phyloP scores from a whole-genome alignment of 2,329 filamentous ascomycete species.

The Pseudogymnoascus sp. region DNA sequence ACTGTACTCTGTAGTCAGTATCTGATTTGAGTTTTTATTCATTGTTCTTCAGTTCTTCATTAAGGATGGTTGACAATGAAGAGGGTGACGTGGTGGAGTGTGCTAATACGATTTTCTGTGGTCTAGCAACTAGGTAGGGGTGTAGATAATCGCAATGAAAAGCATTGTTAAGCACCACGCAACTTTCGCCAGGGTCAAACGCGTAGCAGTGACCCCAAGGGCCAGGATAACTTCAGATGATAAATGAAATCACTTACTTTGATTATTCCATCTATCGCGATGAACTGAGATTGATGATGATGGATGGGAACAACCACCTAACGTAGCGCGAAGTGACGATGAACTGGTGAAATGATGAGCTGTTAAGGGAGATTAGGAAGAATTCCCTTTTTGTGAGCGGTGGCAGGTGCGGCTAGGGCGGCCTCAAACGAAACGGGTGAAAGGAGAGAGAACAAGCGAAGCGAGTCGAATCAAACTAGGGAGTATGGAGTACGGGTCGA shows the following conservation, averaged over 20 bases:
- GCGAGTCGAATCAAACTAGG: neutral
- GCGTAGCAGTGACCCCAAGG: neutral
- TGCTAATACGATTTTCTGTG: neutral
- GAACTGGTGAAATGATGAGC: neutral
- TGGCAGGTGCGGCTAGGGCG: neutral
- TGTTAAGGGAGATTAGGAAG: neutral
- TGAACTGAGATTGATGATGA: neutral
- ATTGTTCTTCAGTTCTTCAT: neutral
- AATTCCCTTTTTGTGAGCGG: neutral
- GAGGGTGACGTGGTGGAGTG: neutral
- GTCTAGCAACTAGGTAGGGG: constrained; percentile 1
- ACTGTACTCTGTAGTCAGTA: neutral
- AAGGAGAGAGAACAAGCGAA: neutral
- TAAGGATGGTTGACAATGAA: neutral
- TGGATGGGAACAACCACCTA: neutral
- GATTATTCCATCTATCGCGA: neutral
- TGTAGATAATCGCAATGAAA: neutral
- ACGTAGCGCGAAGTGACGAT: neutral
- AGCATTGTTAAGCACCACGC: neutral
- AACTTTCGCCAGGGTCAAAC: neutral
- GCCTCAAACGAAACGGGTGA: neutral
- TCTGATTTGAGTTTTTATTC: neutral
- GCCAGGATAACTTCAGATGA: neutral
- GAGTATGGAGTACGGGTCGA: neutral
- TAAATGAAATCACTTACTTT: neutral